phyloP scores from a whole-genome alignment of 805 yeast species.

The Lipomyces starkeyi region DNA sequence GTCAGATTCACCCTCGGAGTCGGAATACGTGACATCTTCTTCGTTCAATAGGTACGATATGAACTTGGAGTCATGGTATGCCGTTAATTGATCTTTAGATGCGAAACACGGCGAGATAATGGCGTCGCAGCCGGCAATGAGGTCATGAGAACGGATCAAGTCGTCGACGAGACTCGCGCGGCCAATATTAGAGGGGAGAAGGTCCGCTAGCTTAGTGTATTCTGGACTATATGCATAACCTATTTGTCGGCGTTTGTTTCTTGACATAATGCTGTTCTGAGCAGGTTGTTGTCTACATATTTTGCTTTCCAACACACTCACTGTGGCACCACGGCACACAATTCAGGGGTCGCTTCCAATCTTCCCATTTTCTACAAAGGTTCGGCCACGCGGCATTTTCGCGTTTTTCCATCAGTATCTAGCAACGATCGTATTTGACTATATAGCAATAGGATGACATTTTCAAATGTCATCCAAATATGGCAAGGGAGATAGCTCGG shows the following conservation, averaged over 20 bases:
- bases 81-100: conserved; percentile 49
- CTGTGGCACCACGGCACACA: not conserved
- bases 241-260: conserved; percentile 15
- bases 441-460: not conserved
- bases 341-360: not conserved
- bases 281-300: not conserved
- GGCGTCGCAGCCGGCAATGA: conserved; percentile 44
- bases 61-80: conserved; percentile 58
- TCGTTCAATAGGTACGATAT: conserved; percentile 50
- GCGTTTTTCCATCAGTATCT: no score
- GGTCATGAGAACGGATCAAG: conserved; percentile 52
- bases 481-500: not conserved
- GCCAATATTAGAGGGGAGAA: conserved; percentile 59
- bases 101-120: conserved; percentile 45
- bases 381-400: no score
- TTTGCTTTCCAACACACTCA: no score
- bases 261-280: not conserved
- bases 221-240: conserved; percentile 41
- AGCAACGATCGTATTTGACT: no score
- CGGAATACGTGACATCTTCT: conserved; percentile 31
- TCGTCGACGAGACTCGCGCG: conserved; percentile 55
- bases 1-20: conserved; percentile 36
- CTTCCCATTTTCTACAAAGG: no score
- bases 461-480: not conserved
- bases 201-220: conserved; percentile 45